Evolutionary conservation across 2,329 filamentous ascomycete species (phyloP).

Genomic region (Iodosphaeria phyllophila): DNA sequence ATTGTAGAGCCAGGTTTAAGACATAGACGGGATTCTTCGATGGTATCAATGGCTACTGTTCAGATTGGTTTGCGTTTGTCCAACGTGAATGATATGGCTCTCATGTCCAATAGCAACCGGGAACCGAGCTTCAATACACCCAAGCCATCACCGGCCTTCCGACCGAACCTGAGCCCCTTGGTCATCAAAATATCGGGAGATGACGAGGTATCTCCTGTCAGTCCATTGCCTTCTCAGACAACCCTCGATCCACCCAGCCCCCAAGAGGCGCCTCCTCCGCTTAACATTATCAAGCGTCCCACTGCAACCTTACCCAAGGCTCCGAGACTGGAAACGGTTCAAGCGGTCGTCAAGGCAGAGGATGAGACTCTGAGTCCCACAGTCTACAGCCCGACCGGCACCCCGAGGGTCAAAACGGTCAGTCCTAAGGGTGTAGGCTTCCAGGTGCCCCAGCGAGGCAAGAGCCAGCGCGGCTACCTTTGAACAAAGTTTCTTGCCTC

Average conservation of each 20-base stretch:
- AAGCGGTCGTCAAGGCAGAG: conserved; percentile 8
- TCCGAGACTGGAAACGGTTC: conserved; percentile 10
- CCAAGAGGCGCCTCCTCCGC: neutral
- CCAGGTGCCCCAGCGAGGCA: conserved; percentile 11
- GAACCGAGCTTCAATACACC: conserved; percentile 19
- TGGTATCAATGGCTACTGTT: conserved; percentile 47
- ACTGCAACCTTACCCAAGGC: conserved; percentile 2
- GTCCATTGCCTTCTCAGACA: neutral
- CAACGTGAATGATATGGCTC: conserved; percentile 30
- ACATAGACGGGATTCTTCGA: conserved; percentile 40
- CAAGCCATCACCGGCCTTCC: conserved; percentile 14
- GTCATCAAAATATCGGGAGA: conserved; percentile 6
- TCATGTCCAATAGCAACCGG: conserved; percentile 13
- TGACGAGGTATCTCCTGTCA: conserved; percentile 4
- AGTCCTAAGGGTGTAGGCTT: conserved; percentile 26
- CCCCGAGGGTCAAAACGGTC: conserved; percentile 18
- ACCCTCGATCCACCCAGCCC: neutral
- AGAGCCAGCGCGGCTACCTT: conserved; percentile 9
- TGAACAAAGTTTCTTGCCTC: too few species aligned
- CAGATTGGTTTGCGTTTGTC: conserved; percentile 55
- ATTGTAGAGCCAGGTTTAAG: conserved; percentile 21
- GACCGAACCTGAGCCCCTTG: conserved; percentile 15
- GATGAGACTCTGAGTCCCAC: conserved; percentile 27
- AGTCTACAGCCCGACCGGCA: conserved; percentile 28
- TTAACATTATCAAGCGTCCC: neutral